Percentiles rank a stretch among this genome's conserved stretches.
phyloP scores from a whole-genome alignment of 2,329 filamentous ascomycete species.

The Aureobasidium subglaciale region DNA sequence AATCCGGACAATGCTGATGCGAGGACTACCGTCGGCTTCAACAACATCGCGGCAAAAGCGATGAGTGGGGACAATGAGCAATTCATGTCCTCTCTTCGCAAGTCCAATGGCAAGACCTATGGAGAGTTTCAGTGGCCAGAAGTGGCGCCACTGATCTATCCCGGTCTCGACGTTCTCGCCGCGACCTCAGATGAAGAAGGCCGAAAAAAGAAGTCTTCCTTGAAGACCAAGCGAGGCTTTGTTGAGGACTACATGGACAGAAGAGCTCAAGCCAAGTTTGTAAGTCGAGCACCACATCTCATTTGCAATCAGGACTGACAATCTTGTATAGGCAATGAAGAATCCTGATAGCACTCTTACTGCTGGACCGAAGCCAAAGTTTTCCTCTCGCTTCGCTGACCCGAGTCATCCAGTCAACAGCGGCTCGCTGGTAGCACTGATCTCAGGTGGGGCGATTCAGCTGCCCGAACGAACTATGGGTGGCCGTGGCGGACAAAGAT shows the following conservation, averaged over 20 bases:
- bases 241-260: conserved; percentile 46
- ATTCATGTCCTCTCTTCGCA: conserved; percentile 29
- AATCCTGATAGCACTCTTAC: not conserved
- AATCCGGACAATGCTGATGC: conserved; percentile 19
- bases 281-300: conserved; percentile 18
- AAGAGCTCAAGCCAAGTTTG: conserved; percentile 41
- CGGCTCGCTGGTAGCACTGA: conserved; percentile 40
- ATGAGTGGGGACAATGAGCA: conserved; percentile 22
- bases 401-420: conserved; percentile 46
- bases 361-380: conserved; percentile 35
- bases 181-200: conserved; percentile 11
- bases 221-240: conserved; percentile 30
- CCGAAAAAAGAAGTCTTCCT: conserved; percentile 21
- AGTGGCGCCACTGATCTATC: conserved; percentile 41
- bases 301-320: not conserved
- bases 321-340: not conserved
- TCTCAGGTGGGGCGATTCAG: conserved; percentile 39
- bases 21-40: conserved; percentile 23
- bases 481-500: not conserved
- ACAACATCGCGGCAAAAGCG: conserved; percentile 31
- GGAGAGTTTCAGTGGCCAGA: conserved; percentile 40
- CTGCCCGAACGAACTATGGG: not conserved
- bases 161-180: conserved; percentile 32
- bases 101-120: conserved; percentile 32
- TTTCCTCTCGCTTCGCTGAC: conserved; percentile 43